A percentile compares a stretch with the other conserved stretches of the same genome.
phyloP scores from a whole-genome alignment of 768 basidiomycete genomes.

The Rhizopogon sp. region DNA sequence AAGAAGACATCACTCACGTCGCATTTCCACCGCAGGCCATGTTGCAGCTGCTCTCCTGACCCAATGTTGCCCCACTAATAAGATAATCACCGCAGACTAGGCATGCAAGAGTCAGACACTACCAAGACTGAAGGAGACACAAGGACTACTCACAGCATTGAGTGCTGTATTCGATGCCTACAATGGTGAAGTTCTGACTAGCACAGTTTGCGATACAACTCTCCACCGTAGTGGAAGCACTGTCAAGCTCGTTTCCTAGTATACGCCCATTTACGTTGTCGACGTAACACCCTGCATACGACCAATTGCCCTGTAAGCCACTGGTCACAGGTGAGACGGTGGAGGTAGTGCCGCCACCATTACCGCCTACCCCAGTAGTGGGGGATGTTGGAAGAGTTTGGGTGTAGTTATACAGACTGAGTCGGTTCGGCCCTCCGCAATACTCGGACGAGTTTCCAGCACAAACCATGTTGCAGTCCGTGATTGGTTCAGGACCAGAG shows the following conservation, averaged over 20 bases:
- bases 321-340: conserved; percentile 40
- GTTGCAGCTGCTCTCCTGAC: conserved; percentile 50
- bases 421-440: conserved; percentile 67
- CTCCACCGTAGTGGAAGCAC: conserved; percentile 47
- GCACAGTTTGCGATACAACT: conserved; percentile 58
- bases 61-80: conserved; percentile 51
- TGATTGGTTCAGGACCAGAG: conserved; percentile 32
- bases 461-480: conserved; percentile 66
- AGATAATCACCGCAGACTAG: conserved; percentile 70
- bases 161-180: conserved; percentile 60
- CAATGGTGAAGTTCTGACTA: conserved; percentile 53
- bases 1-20: conserved; percentile 36
- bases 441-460: conserved; percentile 57
- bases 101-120: conserved; percentile 3
- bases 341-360: conserved; percentile 13
- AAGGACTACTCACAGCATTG: conserved; percentile 40
- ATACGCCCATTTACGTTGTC: conserved; percentile 66
- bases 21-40: conserved; percentile 72
- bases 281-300: conserved; percentile 65
- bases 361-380: conserved; percentile 31
- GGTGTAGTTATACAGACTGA: conserved; percentile 69
- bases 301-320: conserved; percentile 53
- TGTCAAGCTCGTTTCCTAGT: conserved; percentile 39
- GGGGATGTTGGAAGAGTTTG: conserved; percentile 43
- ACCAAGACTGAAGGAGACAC: conserved; percentile 1